Evolutionary conservation across 768 basidiomycete species (phyloP).

Genomic region (Lepiota brunneoincarnata): DNA sequence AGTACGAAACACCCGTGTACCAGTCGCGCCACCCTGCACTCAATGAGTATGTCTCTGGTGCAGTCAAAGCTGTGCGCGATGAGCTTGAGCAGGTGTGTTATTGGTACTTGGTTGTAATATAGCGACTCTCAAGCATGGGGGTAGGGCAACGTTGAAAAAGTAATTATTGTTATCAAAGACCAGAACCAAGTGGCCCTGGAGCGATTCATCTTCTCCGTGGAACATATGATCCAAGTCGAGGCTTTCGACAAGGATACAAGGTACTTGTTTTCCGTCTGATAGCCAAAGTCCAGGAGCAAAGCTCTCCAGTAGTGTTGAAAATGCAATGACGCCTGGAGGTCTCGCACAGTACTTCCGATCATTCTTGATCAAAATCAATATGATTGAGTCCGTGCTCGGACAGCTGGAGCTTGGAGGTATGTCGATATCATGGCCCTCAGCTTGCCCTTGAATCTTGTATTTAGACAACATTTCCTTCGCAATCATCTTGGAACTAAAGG

Average conservation of each 20-base stretch:
- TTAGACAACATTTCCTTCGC: constrained; percentile 76
- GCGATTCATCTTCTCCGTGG: constrained; percentile 85
- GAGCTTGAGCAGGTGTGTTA: constrained; percentile 65
- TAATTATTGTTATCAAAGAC: constrained; percentile 83
- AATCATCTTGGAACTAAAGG: constrained; percentile 77
- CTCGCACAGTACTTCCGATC: constrained; percentile 79
- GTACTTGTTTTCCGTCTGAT: constrained; percentile 30
- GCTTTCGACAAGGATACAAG: constrained; percentile 66
- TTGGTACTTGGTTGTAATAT: background rate
- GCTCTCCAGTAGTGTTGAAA: constrained; percentile 51
- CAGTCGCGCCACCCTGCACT: constrained; percentile 91
- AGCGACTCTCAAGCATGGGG: background rate
- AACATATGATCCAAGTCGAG: constrained; percentile 75
- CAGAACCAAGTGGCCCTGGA: constrained; percentile 81
- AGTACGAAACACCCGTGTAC: constrained; percentile 88
- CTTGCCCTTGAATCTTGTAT: background rate
- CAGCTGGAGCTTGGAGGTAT: constrained; percentile 54
- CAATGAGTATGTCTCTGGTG: constrained; percentile 87
- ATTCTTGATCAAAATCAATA: constrained; percentile 76
- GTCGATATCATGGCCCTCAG: background rate
- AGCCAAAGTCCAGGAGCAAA: background rate
- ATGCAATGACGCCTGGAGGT: constrained; percentile 60
- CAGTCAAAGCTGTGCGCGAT: constrained; percentile 76
- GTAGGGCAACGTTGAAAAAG: constrained; percentile 77
- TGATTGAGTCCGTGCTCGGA: constrained; percentile 72